Percentiles rank a stretch among this genome's conserved stretches.
Evolutionary conservation across 495 filamentous ascomycete genomes (phyloP).

Genomic region (Xylaria telfairii): DNA sequence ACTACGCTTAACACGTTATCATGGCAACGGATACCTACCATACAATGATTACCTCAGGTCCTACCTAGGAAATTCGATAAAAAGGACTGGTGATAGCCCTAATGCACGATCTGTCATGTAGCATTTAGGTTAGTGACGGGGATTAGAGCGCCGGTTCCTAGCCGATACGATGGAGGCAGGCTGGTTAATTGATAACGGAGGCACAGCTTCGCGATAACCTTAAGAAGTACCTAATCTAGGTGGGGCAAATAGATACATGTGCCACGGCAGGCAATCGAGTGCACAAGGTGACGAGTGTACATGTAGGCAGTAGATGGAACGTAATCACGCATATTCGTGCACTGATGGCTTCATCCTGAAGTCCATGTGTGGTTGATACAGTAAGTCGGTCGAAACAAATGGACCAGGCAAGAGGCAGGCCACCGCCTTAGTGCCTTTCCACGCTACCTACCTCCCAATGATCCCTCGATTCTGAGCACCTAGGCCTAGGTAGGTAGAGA

Average conservation of each 20-base stretch:
- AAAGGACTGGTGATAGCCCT: not conserved
- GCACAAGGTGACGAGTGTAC: not conserved
- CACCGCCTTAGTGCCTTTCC: conserved; percentile 16
- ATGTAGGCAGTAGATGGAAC: not conserved
- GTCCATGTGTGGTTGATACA: conserved; percentile 13
- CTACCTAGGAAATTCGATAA: not conserved
- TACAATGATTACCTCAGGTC: conserved; percentile 1
- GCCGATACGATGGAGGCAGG: not conserved
- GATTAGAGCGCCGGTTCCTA: conserved; percentile 1
- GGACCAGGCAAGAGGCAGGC: conserved; percentile 13
- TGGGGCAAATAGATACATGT: not conserved
- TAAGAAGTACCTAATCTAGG: not conserved
- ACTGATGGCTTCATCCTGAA: conserved; percentile 19
- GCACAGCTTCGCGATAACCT: not conserved
- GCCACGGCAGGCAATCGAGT: conserved; percentile 12
- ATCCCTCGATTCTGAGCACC: not conserved
- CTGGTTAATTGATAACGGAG: not conserved
- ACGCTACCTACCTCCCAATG: not conserved
- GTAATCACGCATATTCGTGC: conserved; percentile 24
- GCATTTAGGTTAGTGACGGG: not conserved
- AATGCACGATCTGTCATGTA: conserved; percentile 5
- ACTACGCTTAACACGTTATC: not conserved
- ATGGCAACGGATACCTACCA: not conserved
- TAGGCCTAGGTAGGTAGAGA: no score
- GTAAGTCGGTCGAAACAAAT: conserved; percentile 24